Evolutionary conservation across 805 yeast species (phyloP), one percentile per base, ranked within the genome.

Genomic region (Candida mattraensis): DNA sequence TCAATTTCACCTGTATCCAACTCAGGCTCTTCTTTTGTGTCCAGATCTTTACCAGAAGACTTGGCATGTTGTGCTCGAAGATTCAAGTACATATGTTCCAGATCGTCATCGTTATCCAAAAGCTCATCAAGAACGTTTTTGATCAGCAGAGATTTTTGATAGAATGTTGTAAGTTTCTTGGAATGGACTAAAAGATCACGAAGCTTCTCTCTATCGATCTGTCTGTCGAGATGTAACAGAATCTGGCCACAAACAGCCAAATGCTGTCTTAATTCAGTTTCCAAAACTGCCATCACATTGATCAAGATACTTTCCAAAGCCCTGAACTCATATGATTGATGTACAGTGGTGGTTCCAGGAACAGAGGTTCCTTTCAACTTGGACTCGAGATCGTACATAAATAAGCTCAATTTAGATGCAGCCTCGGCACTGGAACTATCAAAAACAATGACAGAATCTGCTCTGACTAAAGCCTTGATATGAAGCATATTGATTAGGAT

Each of bases 401-500:
- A 78, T 35, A 84, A 67, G 12, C 95, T 86, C 36, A 87, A 58
- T 41, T 76, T 76, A 11, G 79, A 70, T 0, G 91, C 86, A n/a
- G 78, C 73, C n/a, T 75, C 70, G 2, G 67, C 52, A 35, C 63
- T 76, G 35, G 80, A 68, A 10, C 87, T 80, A 53, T 93, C 98
- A 60, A 93, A 93, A 1, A 93, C 73, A 63, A 85, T 72, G 7
- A 93, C 94, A 44, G 72, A 67, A 51, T 91, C 87, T 26, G 76
- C 72, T 50, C 83, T 85, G n/a, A 93, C 77, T 30, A 93, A 69
- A 1, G 97, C 98, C 47, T 93, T 83, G 32, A 93, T 87, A 56
- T 89, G 93, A 24, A 93, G 64, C 53, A 93, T 62, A 55, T 88
- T 89, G 31, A 93, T 78, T 35, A 93, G 66, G 13, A 91, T 84